These are phyloP conservation scores for Termitomyces sp. DNA, from an alignment of 768 basidiomycete species.

Conservation along the genomic window DNA sequence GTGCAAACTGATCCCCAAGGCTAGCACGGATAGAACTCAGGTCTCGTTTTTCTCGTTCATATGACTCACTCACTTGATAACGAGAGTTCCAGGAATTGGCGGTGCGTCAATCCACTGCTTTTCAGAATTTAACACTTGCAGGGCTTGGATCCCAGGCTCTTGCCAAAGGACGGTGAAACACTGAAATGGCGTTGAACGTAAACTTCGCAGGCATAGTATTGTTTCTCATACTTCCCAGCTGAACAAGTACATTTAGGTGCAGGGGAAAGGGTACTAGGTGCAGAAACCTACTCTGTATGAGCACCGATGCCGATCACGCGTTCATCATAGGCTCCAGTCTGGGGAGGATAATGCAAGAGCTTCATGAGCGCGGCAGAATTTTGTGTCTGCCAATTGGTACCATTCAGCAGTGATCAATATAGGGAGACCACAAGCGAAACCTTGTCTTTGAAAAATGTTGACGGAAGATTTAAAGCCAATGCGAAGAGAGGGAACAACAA, in stretches of 20 bases:
- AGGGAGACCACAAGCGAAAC: constrained; percentile 23
- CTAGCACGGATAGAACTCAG: constrained; percentile 22
- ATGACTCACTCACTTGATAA: constrained; percentile 65
- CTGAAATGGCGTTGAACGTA: constrained; percentile 25
- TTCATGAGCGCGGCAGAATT: constrained; percentile 84
- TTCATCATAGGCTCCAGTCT: constrained; percentile 41
- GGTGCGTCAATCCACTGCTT: constrained; percentile 81
- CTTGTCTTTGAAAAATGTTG: constrained; percentile 80
- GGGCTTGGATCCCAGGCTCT: constrained; percentile 63
- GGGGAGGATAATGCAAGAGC: constrained; percentile 69
- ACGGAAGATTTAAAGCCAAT: constrained; percentile 67
- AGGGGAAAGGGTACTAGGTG: neutral
- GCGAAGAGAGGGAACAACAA: constrained; percentile 83
- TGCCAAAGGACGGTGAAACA: constrained; percentile 87
- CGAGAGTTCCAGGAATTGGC: constrained; percentile 74
- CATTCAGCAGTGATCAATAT: neutral
- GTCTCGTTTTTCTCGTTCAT: neutral
- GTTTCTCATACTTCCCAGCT: constrained; percentile 45
- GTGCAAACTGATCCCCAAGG: constrained; percentile 82
- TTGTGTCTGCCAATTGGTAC: constrained; percentile 44
- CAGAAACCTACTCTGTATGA: constrained; percentile 56
- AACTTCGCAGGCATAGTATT: neutral
- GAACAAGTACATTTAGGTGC: neutral
- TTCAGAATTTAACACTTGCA: constrained; percentile 77
- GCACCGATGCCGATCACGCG: constrained; percentile 70